Evolutionary conservation across 371 early-diverging fungal species (phyloP), one percentile per base, ranked within the genome.

Genomic region (Mortierella sp.): DNA sequence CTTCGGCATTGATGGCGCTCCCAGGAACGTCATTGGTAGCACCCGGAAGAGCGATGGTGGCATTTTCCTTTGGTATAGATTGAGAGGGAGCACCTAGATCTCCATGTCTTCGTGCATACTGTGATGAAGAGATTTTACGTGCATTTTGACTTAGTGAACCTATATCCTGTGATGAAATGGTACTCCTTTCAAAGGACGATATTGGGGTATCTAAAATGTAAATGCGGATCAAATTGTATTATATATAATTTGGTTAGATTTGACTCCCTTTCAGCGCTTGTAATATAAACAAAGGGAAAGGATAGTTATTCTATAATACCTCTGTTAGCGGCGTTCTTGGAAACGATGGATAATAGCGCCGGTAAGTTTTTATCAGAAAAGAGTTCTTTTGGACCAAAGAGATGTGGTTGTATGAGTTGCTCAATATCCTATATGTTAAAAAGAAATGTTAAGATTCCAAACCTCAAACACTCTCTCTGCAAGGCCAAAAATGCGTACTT

Each of bases 311-410:
- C 13, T n/a, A n/a, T 1, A 34, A 7, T 73, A 70, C 80, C 60
- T 64, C 70, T 55, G 1, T 64, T 45, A 3, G 34, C 67, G 17
- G 71, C 71, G 26, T 75, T 74, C 34, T 60, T 68, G 35, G 81
- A 61, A 4, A 75, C 62, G n/a, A 80, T 68, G 2, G 70, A 45
- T 26, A 71, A 80, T 13, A 80, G 40, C 9, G 2, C 28, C 1
- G 71, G 58, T 0, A 75, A 40, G 17, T 19, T 60, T 26, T 64
- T 68, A 2, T 75, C 81, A 2, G 75, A 47, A 55, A 80, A 80
- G 19, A 80, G 64, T 3, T 80, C 81, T 29, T 22, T 63, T 55
- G 75, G 75, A 3, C 61, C 72, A 9, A 47, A 23, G 0, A 68
- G 15, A 29, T 70, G 71, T 5, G 81, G 81, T 31, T 56, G 13